Conservation (phyloP, 2,329 filamentous ascomycete genomes). For the Dothistroma pini region DNA sequence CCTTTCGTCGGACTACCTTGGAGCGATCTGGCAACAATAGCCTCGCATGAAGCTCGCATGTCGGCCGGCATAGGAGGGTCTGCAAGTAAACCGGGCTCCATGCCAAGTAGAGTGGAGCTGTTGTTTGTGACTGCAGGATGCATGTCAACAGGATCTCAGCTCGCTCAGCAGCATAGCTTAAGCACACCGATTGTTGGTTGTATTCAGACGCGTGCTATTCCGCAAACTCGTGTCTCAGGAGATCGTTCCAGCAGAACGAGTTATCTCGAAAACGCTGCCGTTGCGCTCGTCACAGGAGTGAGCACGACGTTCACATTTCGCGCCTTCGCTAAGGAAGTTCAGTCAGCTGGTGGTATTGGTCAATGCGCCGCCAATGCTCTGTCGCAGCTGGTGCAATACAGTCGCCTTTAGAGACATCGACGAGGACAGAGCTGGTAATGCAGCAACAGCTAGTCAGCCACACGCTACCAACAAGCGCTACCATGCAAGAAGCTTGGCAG, state of each 20-base stretch:
- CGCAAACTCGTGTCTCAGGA: background rate
- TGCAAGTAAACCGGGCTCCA: too few relatives aligned
- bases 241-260: background rate
- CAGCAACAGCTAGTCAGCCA: background rate
- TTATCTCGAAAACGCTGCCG: background rate
- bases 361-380: slow-evolving; percentile 1
- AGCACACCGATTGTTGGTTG: too few relatives aligned
- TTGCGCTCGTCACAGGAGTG: background rate
- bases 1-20: too few relatives aligned
- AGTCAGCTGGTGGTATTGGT: slow-evolving; percentile 2
- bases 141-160: background rate
- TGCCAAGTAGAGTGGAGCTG: too few relatives aligned
- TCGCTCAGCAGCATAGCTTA: background rate
- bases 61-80: too few relatives aligned
- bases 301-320: background rate
- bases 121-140: background rate
- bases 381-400: slow-evolving; percentile 1
- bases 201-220: too few relatives aligned
- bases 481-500: background rate
- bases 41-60: too few relatives aligned
- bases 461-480: background rate
- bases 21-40: too few relatives aligned
- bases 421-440: background rate
- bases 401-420: slow-evolving; percentile 7
- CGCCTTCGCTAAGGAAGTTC: background rate